Conservation (phyloP, 768 basidiomycete species). For the Leccinellum albellum region DNA sequence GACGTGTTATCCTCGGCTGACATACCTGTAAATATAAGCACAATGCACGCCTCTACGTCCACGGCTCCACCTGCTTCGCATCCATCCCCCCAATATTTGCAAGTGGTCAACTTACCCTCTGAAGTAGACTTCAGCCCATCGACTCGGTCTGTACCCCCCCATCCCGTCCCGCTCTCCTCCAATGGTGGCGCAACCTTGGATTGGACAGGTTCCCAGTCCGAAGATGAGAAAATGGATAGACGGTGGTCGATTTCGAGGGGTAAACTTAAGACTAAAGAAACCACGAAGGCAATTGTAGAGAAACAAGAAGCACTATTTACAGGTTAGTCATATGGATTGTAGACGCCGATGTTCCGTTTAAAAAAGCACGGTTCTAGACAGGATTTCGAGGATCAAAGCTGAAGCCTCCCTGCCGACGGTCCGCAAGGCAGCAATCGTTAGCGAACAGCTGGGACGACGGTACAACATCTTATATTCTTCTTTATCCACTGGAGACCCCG, state of each 20-base stretch:
- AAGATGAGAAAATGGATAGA: slow-evolving; percentile 56
- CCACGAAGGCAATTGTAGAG: slow-evolving; percentile 45
- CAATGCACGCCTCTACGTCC: slow-evolving; percentile 33
- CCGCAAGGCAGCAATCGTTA: slow-evolving; percentile 61
- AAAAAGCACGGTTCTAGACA: slow-evolving; percentile 39
- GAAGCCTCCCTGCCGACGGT: slow-evolving; percentile 50
- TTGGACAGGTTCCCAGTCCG: slow-evolving; percentile 58
- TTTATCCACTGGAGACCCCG: slow-evolving; percentile 27
- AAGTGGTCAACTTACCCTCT: slow-evolving; percentile 19
- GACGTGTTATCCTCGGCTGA: slow-evolving; percentile 26
- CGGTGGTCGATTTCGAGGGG: slow-evolving; percentile 54
- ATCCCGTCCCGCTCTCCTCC: slow-evolving; percentile 67
- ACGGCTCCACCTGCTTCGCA: slow-evolving; percentile 12
- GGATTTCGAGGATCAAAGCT: slow-evolving; percentile 50
- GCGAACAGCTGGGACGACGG: slow-evolving; percentile 61
- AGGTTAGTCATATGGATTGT: slow-evolving; percentile 37
- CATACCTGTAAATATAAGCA: slow-evolving; percentile 21
- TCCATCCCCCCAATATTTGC: slow-evolving; percentile 22
- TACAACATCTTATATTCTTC: slow-evolving; percentile 53
- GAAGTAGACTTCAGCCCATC: slow-evolving; percentile 75
- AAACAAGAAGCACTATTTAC: slow-evolving; percentile 57
- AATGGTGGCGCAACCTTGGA: slow-evolving; percentile 71
- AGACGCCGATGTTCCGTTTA: background rate
- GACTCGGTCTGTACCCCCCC: slow-evolving; percentile 41
- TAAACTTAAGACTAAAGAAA: slow-evolving; percentile 59